Conservation (phyloP, 2,329 filamentous ascomycete genomes). For the Fusarium incarnatum region DNA sequence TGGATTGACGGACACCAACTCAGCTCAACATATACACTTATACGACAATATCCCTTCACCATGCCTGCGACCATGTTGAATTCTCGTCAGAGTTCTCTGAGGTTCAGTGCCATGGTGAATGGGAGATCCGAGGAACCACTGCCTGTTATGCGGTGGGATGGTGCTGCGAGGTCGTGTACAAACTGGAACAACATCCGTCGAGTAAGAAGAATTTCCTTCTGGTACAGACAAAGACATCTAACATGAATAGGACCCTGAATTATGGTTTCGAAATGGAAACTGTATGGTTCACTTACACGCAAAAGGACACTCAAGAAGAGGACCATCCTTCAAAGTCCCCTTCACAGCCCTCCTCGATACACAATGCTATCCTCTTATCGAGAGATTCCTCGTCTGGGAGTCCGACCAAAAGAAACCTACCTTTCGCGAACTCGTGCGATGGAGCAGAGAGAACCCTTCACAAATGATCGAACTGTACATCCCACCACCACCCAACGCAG, state of each 20-base stretch:
- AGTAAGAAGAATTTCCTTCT: conserved; percentile 50
- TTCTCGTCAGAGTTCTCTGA: conserved; percentile 32
- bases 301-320: conserved; percentile 71
- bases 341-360: conserved; percentile 67
- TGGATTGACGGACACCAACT: not conserved
- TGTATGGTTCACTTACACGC: conserved; percentile 77
- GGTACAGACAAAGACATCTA: not conserved
- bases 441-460: conserved; percentile 48
- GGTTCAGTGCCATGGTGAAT: conserved; percentile 49
- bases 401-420: conserved; percentile 39
- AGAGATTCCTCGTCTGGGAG: conserved; percentile 59
- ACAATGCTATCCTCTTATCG: conserved; percentile 70
- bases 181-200: conserved; percentile 62
- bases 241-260: conserved; percentile 72
- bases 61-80: conserved; percentile 17
- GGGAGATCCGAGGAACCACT: conserved; percentile 34
- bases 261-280: conserved; percentile 76
- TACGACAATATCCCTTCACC: conserved; percentile 5
- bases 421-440: conserved; percentile 48
- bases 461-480: conserved; percentile 72
- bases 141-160: conserved; percentile 63
- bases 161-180: conserved; percentile 56
- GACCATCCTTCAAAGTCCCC: conserved; percentile 75
- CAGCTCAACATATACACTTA: not conserved
- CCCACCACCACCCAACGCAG: conserved; percentile 68